A percentile compares a stretch with the other conserved stretches of the same genome.
These are phyloP conservation scores for Orbilia brochopaga DNA, from an alignment of 2,329 filamentous ascomycete species.

Conservation along the genomic window DNA sequence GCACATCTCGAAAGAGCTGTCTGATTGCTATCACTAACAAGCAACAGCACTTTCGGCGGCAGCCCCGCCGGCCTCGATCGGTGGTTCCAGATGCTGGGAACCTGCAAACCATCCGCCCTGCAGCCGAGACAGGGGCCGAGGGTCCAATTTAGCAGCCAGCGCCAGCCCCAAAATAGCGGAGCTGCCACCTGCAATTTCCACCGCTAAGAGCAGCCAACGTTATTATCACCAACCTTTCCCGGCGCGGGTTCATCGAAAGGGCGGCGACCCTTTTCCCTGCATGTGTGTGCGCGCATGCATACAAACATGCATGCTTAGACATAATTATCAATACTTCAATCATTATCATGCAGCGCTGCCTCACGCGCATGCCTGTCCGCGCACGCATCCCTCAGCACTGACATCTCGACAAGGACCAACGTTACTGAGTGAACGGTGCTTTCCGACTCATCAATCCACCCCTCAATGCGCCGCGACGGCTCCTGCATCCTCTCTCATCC, in stretches of 20 bases:
- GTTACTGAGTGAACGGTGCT: too few species aligned
- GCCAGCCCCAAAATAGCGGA: not conserved
- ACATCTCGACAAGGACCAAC: not conserved
- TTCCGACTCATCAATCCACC: constrained; percentile 8
- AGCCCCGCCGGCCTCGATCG: too few species aligned
- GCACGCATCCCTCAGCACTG: not conserved
- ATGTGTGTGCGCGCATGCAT: not conserved
- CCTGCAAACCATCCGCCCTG: not conserved
- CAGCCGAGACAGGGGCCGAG: not conserved
- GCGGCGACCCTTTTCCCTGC: not conserved
- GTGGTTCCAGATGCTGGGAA: too few species aligned
- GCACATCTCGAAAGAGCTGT: too few species aligned
- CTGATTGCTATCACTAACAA: too few species aligned
- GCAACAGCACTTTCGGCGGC: too few species aligned
- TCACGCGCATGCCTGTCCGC: not conserved
- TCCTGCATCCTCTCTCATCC: constrained; percentile 2
- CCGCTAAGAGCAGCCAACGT: not conserved
- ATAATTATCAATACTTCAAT: too few species aligned
- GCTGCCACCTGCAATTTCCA: not conserved
- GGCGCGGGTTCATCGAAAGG: not conserved
- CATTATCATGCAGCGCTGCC: too few species aligned
- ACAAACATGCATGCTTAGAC: too few species aligned
- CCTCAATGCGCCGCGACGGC: not conserved
- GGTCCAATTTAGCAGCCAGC: not conserved
- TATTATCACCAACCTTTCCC: not conserved